These are phyloP conservation scores for Fistulinella cinereoalba DNA, from an alignment of 1,284 basidiomycete genomes.

Conservation along the genomic window DNA sequence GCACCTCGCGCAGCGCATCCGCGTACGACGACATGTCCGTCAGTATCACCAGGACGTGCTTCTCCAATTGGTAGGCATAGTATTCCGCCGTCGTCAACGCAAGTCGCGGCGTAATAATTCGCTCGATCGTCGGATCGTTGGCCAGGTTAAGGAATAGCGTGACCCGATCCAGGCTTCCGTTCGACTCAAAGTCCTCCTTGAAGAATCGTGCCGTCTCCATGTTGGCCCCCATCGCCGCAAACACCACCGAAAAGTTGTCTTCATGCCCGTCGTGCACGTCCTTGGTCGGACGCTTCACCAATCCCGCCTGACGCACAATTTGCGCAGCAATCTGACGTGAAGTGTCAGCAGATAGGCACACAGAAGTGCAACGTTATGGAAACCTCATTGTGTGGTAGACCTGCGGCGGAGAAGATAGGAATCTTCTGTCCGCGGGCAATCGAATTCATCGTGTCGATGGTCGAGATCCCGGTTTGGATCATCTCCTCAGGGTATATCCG, in stretches of 20 bases:
- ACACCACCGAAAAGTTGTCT: conserved; percentile 99
- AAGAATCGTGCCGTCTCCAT: conserved; percentile 99
- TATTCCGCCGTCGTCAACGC: conserved; percentile 99
- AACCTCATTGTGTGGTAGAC: conserved; percentile 98
- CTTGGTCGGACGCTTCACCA: conserved; percentile 94
- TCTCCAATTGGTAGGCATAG: conserved; percentile 99
- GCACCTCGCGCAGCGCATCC: conserved; percentile 92
- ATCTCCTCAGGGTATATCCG: conserved; percentile 99
- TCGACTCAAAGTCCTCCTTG: conserved; percentile 99
- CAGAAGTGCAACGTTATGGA: conserved; percentile 26
- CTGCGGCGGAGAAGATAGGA: conserved; percentile 98
- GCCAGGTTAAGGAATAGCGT: conserved; percentile 99
- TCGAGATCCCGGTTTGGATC: conserved; percentile 99
- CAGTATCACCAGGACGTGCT: conserved; percentile 98
- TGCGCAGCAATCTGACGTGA: conserved; percentile 89
- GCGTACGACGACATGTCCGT: conserved; percentile 99
- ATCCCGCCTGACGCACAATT: conserved; percentile 98
- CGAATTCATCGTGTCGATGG: conserved; percentile 98
- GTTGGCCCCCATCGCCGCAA: conserved; percentile 99
- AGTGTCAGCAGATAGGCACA: conserved; percentile 20
- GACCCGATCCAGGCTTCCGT: conserved; percentile 95
- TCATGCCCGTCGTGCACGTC: conserved; percentile 98
- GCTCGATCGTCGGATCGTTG: conserved; percentile 99
- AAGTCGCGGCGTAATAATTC: conserved; percentile 98
- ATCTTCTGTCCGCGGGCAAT: conserved; percentile 99